These are phyloP conservation scores for Verbena officinalis DNA, from an alignment of 257 asterid species.

Conservation along the genomic window DNA sequence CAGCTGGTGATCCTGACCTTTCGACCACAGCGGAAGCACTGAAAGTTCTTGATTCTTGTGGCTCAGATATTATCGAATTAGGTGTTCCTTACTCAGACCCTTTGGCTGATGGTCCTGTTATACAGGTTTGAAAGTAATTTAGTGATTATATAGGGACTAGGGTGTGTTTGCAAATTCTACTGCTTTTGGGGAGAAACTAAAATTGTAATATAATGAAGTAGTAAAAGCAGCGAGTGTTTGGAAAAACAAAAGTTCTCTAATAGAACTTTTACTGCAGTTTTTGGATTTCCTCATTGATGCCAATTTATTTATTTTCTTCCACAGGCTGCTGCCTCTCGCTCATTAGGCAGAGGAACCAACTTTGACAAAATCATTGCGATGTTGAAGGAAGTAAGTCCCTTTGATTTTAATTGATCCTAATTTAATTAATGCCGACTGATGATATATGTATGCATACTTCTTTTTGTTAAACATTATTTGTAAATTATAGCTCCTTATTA, in stretches of 20 bases:
- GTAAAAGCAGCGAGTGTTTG: too few relatives aligned
- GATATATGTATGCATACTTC: neutral
- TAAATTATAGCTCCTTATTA: too few relatives aligned
- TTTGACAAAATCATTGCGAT: conserved; percentile 59
- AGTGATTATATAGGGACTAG: neutral
- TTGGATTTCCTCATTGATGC: neutral
- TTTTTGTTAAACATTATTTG: too few relatives aligned
- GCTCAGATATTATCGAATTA: conserved; percentile 70
- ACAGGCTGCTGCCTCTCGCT: conserved; percentile 76
- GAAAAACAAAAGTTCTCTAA: too few relatives aligned
- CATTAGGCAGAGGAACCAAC: conserved; percentile 63
- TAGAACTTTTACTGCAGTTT: too few relatives aligned
- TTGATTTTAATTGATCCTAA: neutral
- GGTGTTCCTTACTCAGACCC: conserved; percentile 93
- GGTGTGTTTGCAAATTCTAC: too few relatives aligned
- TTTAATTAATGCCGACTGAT: too few relatives aligned
- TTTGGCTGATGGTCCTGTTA: conserved; percentile 88
- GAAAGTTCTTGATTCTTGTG: conserved; percentile 67
- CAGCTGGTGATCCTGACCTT: conserved; percentile 85
- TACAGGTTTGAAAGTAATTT: conserved; percentile 50
- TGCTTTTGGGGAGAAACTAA: too few relatives aligned
- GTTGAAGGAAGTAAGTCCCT: conserved; percentile 65
- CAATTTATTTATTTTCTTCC: conserved; percentile 12
- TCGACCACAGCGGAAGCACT: conserved; percentile 76
- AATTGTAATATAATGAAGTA: too few relatives aligned